Evolutionary conservation across 1,139 yeast genomes (phyloP).

Genomic region (Geotrichum macrosporum): DNA sequence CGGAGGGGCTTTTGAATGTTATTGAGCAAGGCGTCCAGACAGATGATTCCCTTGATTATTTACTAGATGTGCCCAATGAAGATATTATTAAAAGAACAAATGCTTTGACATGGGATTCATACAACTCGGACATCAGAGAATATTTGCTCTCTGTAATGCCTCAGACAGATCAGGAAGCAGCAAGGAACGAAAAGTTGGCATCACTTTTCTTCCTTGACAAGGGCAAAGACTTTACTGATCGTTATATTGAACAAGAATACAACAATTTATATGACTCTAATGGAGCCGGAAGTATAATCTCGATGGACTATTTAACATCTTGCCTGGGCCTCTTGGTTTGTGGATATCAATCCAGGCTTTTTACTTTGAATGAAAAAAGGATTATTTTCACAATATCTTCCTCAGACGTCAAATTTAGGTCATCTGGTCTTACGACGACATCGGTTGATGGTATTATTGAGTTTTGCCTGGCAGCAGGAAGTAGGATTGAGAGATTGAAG

Average conservation of each 20-base stretch:
- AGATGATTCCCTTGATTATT: too few relatives aligned
- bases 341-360: slow-evolving; percentile 19
- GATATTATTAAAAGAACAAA: too few relatives aligned
- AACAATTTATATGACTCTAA: slow-evolving; percentile 9
- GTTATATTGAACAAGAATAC: slow-evolving; percentile 8
- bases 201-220: slow-evolving; percentile 13
- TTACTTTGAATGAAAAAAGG: slow-evolving; percentile 11
- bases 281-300: slow-evolving; percentile 8
- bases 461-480: slow-evolving; percentile 29
- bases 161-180: slow-evolving; percentile 5
- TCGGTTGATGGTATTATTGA: slow-evolving; percentile 23
- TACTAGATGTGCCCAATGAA: too few relatives aligned
- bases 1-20: too few relatives aligned
- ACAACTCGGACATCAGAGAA: slow-evolving; percentile 2
- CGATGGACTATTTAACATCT: slow-evolving; percentile 11
- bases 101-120: slow-evolving; percentile 13
- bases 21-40: too few relatives aligned
- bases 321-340: slow-evolving; percentile 16
- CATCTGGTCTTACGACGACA: slow-evolving; percentile 25
- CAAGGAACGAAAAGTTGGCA: slow-evolving; percentile 4
- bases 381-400: slow-evolving; percentile 13
- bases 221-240: slow-evolving; percentile 16
- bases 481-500: slow-evolving; percentile 29
- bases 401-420: slow-evolving; percentile 19
- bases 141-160: slow-evolving; percentile 10